Base-by-base conservation (phyloP, 2,329 filamentous ascomycete genomes). In the Cladosporium sp. region DNA sequence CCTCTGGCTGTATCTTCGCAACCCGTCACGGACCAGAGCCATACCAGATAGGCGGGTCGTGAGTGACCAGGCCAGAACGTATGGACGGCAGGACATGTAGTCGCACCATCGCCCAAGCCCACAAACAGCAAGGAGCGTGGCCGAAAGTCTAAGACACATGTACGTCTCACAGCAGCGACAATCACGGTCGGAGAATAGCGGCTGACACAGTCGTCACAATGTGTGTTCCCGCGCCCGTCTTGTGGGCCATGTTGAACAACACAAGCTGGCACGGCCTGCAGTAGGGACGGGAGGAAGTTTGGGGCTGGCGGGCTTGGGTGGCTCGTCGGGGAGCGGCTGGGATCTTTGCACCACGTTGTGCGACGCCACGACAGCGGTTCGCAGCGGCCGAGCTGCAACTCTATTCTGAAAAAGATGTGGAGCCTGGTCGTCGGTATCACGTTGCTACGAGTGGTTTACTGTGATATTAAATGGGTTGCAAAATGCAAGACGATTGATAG, bases 11-110 rank as follows among this genome's bases (percentile, higher is more conserved):
- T 45, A 45, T 25, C 25, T 25, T 22, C 25, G 24, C 24, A 25
- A 45, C 25, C 8, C 20, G 28, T 45, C 42, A 45, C 47, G 25
- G 24, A 20, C 51, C 19, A 28, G 24, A 10, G 1, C 15, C 32
- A 12, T 35, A 57, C 58, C 58, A 48, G 54, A 54, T 60, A 28
- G 25, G 35, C 58, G 37, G 54, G 58, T 58, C 44, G n/a, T 34
- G 56, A 37, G 25, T 22, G 52, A 35, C 40, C 20, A n/a, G 20
- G 22, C 36, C 24, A 28, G 22, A 37, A 15, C 35, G n/a, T 15
- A 5, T 37, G 12, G 36, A 24, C 13, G 37, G 40, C 50, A 35
- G 25, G 32, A 34, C 50, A 44, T 32, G 12, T 32, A 7, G 8
- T 10, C 28, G 25, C 52, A 45, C 51, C n/a, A 8, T 42, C 15